These are phyloP conservation scores for Acacia acuminata DNA, from an alignment of 306 rosid species.

Conservation along the genomic window DNA sequence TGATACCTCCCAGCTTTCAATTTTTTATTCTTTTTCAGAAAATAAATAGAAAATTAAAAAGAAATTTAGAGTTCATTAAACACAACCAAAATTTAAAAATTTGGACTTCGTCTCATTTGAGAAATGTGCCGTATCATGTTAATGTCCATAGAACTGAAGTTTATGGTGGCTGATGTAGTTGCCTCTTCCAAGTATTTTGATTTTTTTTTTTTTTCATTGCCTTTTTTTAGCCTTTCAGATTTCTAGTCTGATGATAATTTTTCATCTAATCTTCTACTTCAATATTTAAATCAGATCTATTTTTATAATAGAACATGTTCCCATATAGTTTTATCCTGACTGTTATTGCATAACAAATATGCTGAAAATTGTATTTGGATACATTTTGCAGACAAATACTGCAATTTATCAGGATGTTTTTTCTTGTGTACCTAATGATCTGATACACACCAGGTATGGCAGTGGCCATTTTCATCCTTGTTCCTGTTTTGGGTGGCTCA, in stretches of 20 bases:
- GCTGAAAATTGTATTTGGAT: conserved; percentile 31
- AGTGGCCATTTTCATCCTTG: neutral
- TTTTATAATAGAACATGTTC: neutral
- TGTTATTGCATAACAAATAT: neutral
- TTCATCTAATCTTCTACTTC: neutral
- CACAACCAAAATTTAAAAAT: neutral
- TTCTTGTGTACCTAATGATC: conserved; percentile 89
- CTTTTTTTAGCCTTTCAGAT: neutral
- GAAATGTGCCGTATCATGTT: neutral
- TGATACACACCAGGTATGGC: conserved; percentile 79
- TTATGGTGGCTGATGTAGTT: neutral
- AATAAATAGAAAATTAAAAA: neutral
- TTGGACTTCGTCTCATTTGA: neutral
- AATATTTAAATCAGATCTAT: neutral
- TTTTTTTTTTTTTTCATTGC: neutral
- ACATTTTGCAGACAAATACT: conserved; percentile 75
- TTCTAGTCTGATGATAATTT: neutral
- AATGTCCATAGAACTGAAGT: neutral
- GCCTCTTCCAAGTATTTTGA: neutral
- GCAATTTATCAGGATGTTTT: conserved; percentile 89
- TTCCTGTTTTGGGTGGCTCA: conserved; percentile 8
- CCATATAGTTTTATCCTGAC: too few relatives aligned
- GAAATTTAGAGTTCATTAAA: neutral
- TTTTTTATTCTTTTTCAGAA: neutral
- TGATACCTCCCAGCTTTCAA: neutral